Conservation (phyloP, 2,329 filamentous ascomycete genomes). For the Colletotrichum sp. region DNA sequence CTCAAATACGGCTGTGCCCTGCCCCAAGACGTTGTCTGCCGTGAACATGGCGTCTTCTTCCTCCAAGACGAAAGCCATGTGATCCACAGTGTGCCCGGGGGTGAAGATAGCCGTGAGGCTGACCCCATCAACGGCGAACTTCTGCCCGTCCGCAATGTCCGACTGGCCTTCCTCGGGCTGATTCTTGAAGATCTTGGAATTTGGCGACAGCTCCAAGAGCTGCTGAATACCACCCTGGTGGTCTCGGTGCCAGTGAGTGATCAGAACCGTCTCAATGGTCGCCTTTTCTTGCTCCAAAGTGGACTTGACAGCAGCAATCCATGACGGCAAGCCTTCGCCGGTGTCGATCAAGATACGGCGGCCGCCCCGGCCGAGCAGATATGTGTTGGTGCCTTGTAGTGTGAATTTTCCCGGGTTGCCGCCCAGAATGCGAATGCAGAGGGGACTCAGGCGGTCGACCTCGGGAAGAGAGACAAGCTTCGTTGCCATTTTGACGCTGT, state of each 20-base stretch:
- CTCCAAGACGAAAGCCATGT: constrained; percentile 77
- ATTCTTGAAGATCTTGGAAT: constrained; percentile 70
- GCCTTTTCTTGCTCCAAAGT: constrained; percentile 73
- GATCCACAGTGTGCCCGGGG: constrained; percentile 79
- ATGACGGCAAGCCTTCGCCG: constrained; percentile 79
- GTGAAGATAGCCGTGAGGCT: constrained; percentile 69
- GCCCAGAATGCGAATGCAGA: constrained; percentile 83
- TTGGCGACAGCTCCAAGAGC: constrained; percentile 67
- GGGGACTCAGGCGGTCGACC: constrained; percentile 78
- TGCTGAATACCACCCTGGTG: constrained; percentile 80
- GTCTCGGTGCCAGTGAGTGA: constrained; percentile 94
- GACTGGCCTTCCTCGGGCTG: constrained; percentile 57
- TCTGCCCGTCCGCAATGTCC: constrained; percentile 55
- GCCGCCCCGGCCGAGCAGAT: constrained; percentile 80
- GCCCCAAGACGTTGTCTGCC: constrained; percentile 86
- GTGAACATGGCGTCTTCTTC: constrained; percentile 88
- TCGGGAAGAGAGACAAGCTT: constrained; percentile 71
- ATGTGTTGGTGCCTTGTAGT: constrained; percentile 89
- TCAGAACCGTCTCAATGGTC: constrained; percentile 69
- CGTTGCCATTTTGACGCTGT: constrained; percentile 57
- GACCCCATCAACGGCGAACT: constrained; percentile 63
- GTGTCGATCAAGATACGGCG: constrained; percentile 87
- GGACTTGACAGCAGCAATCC: constrained; percentile 69
- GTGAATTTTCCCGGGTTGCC: constrained; percentile 88
- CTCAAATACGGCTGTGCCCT: constrained; percentile 87